phyloP scores from a whole-genome alignment of 106 monocot species.

The Apostasia shenzhenica region DNA sequence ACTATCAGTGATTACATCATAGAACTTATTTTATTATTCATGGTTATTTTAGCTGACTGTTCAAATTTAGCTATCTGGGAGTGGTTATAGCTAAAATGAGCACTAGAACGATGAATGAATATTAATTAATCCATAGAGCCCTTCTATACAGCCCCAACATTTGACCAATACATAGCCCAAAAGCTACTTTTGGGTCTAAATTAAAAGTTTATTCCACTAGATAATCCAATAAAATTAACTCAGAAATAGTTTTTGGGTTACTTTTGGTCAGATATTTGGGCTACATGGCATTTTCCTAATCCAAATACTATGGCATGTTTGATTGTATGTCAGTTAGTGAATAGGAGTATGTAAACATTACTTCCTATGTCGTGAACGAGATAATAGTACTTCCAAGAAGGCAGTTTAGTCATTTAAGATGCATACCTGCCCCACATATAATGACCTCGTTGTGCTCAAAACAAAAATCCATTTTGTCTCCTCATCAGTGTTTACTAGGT shows the following conservation, averaged over 20 bases:
- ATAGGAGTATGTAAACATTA: background rate
- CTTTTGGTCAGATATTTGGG: background rate
- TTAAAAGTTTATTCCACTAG: no score
- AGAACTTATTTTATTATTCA: background rate
- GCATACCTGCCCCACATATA: slow-evolving; percentile 73
- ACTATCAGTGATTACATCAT: background rate
- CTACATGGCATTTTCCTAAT: background rate
- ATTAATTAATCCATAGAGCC: background rate
- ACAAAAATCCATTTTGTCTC: slow-evolving; percentile 88
- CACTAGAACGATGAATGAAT: background rate
- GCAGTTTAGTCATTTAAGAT: background rate
- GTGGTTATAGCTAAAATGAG: background rate
- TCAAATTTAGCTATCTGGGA: no score
- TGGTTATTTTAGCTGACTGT: no score
- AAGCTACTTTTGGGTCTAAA: no score
- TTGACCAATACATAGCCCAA: no score
- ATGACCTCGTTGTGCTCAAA: slow-evolving; percentile 52
- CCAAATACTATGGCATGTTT: no score
- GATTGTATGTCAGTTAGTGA: no score
- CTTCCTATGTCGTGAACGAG: no score
- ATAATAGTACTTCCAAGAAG: background rate
- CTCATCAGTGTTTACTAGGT: slow-evolving; percentile 41
- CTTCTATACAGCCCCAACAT: no score
- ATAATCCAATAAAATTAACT: no score
- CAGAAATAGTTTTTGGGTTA: background rate